Conservation (phyloP, 306 rosid species). For the Malus domestica region DNA sequence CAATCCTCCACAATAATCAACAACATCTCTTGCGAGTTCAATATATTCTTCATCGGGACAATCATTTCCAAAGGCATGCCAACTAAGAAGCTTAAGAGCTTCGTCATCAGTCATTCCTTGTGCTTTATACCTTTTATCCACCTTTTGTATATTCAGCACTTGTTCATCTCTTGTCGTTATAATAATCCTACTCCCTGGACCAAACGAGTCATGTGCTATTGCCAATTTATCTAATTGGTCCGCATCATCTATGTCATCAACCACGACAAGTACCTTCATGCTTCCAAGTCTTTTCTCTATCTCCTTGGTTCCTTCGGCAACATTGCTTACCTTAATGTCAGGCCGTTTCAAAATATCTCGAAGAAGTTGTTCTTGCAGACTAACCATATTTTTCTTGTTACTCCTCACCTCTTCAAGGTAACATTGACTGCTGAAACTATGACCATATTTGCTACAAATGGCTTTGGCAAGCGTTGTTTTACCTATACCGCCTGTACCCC, state of each 20-base stretch:
- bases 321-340: neutral
- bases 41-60: too few relatives aligned
- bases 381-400: neutral
- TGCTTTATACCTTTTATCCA: neutral
- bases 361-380: too few relatives aligned
- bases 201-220: neutral
- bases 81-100: too few relatives aligned
- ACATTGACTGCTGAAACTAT: neutral
- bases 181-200: constrained; percentile 13
- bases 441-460: neutral
- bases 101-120: too few relatives aligned
- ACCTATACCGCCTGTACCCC: too few relatives aligned
- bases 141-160: neutral
- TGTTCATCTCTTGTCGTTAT: neutral
- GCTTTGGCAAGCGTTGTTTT: neutral
- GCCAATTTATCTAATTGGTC: neutral
- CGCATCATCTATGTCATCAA: constrained; percentile 2
- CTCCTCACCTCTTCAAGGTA: constrained; percentile 12
- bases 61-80: too few relatives aligned
- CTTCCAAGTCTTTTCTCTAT: neutral
- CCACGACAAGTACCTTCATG: constrained; percentile 5
- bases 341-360: too few relatives aligned
- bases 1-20: constrained; percentile 24
- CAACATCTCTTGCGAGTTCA: neutral
- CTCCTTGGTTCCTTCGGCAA: neutral